Conservation (phyloP, 345 rosid species). For the Anacardium occidentale region DNA sequence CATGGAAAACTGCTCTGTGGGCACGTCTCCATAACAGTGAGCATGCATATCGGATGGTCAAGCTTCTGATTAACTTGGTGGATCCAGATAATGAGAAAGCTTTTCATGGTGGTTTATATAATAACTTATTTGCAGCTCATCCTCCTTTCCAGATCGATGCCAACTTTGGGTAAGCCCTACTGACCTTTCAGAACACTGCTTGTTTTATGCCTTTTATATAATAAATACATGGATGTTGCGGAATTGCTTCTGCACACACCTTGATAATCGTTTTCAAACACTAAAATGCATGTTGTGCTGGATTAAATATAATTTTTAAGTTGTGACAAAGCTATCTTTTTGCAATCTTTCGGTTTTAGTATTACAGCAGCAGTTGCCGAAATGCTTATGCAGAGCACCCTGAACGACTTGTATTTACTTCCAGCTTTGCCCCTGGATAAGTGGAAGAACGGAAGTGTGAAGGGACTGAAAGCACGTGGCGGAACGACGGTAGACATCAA, state of each 20-base stretch:
- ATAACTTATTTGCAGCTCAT: conserved; percentile 86
- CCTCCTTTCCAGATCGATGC: conserved; percentile 99
- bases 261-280: background rate
- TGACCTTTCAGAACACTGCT: no score
- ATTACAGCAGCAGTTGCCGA: conserved; percentile 76
- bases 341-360: conserved; percentile 30
- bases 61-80: conserved; percentile 65
- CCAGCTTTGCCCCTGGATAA: conserved; percentile 80
- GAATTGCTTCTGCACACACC: background rate
- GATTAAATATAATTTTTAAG: background rate
- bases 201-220: background rate
- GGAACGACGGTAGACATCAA: conserved; percentile 59
- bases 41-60: conserved; percentile 70
- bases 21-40: conserved; percentile 75
- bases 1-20: conserved; percentile 90
- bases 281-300: background rate
- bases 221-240: background rate
- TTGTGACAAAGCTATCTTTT: background rate
- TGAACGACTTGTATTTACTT: conserved; percentile 64
- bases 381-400: conserved; percentile 85
- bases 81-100: conserved; percentile 65
- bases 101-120: conserved; percentile 80
- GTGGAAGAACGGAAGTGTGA: conserved; percentile 70
- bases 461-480: conserved; percentile 82
- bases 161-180: conserved; percentile 73